Base-by-base conservation (phyloP, 2,329 filamentous ascomycete genomes). In the Penicillium sp. region DNA sequence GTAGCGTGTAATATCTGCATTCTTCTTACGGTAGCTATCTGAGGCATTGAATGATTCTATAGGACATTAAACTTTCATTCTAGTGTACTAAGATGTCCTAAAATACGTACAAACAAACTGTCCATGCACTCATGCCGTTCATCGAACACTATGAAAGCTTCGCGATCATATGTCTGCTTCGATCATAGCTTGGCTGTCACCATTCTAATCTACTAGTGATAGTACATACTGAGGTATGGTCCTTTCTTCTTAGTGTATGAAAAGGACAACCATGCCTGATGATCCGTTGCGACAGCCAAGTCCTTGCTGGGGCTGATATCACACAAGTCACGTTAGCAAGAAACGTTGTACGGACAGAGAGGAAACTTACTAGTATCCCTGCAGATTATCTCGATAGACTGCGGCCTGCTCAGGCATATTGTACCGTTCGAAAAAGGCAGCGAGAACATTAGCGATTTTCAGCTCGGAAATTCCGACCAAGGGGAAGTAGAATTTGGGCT, bases 401-500 rank as follows among this genome's bases (percentile, higher is more conserved):
- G 47, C 31, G 0, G 58, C 52, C 36, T 58, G 52, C 6, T 52
- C 50, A 3, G 33, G 25, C 49, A 49, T 44, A 5, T 45, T 46
- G 8, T 50, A 35, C 19, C 45, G 40, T 14, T 40, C 11, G 6
- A 60, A 59, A 16, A 59, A 48, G 2, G 45, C 19, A 10, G 46
- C 31, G 11, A 60, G 31, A 5, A 48, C 37, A 11, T 30, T 41
- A 9, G 56, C 58, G 11, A 59, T 38, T 12, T 26, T 48, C 45
- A 51, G 17, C 33, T 60, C 58, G 4, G 45, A 49, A n/a, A 60
- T 50, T 3, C 58, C 58, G 5, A 51, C 57, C 22, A 56, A 38
- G 5, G 58, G 56, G 35, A 58, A 54, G 17, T 60, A 60, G 9
- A 56, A 51, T n/a, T 60, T 60, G 1, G 49, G 49, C 6, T 47